Evolutionary conservation across 371 early-diverging fungal species (phyloP).

Genomic region (Haplosporangium sp.): DNA sequence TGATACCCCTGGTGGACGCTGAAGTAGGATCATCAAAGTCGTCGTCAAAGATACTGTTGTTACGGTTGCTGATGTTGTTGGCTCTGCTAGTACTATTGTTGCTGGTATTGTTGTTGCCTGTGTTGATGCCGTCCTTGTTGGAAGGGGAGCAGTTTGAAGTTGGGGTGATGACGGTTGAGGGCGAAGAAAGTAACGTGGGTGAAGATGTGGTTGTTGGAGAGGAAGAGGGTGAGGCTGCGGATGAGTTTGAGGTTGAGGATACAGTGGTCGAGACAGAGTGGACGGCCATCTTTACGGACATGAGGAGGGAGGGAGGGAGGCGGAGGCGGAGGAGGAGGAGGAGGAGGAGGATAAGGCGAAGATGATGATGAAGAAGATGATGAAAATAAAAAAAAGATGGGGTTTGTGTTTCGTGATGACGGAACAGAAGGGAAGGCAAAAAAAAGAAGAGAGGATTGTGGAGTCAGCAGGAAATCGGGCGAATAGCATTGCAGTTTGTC

Average conservation of each 20-base stretch:
- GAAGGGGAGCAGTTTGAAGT: constrained; percentile 38
- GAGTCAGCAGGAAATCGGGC: no score
- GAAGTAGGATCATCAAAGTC: constrained; percentile 23
- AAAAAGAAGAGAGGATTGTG: neutral
- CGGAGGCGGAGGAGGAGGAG: constrained; percentile 8
- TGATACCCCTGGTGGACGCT: constrained; percentile 33
- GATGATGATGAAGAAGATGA: neutral
- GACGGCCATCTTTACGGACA: constrained; percentile 23
- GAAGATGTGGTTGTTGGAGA: constrained; percentile 34
- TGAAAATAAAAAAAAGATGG: neutral
- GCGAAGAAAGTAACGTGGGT: constrained; percentile 34
- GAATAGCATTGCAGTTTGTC: no score
- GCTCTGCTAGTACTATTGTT: no score
- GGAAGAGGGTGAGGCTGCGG: constrained; percentile 19
- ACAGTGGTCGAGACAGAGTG: constrained; percentile 27
- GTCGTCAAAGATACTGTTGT: constrained; percentile 36
- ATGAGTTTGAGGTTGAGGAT: constrained; percentile 12
- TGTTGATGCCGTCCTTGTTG: constrained; percentile 17
- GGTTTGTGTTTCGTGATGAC: neutral
- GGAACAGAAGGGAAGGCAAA: neutral
- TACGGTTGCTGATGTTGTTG: constrained; percentile 2
- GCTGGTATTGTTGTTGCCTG: no score
- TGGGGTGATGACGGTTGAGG: constrained; percentile 38
- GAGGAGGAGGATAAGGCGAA: neutral
- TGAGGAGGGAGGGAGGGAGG: constrained; percentile 1